Conservation (phyloP, 1,284 basidiomycete genomes). For the Malassezia vespertilionis region DNA sequence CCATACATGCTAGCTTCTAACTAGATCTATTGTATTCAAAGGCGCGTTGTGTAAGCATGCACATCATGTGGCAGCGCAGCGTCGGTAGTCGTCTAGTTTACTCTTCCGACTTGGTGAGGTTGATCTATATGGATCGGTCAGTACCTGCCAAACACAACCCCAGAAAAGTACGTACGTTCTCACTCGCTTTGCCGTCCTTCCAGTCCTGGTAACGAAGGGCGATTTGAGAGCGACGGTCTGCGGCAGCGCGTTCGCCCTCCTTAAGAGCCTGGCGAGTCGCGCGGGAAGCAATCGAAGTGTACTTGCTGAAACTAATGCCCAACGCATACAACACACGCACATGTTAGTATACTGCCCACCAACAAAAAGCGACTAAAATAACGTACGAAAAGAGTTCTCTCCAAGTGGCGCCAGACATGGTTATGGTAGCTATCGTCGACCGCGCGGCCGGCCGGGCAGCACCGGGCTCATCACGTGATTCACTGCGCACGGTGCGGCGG, state of each 20-base stretch:
- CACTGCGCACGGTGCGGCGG: background rate
- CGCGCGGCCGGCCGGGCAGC: background rate
- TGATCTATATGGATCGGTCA: conserved; percentile 19
- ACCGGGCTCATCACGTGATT: conserved; percentile 12
- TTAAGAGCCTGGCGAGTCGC: conserved; percentile 49
- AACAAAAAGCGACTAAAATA: background rate
- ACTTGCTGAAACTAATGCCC: conserved; percentile 51
- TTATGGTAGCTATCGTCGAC: conserved; percentile 11
- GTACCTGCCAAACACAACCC: background rate
- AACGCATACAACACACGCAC: no score
- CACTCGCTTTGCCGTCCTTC: conserved; percentile 47
- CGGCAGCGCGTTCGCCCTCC: conserved; percentile 48
- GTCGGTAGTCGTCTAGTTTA: no score
- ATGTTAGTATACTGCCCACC: background rate
- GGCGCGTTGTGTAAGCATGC: background rate
- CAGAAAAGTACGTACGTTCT: conserved; percentile 41
- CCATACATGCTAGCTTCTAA: no score
- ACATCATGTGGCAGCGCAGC: conserved; percentile 2
- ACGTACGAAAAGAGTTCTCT: conserved; percentile 43
- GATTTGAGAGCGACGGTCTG: conserved; percentile 47
- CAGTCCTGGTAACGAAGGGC: conserved; percentile 49
- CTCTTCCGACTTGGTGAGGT: conserved; percentile 30
- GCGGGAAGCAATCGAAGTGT: conserved; percentile 48
- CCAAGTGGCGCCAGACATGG: conserved; percentile 41
- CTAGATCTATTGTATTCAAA: no score